Evolutionary conservation across 352 stramenopile genomes (phyloP).

Genomic region (Phytophthora agathidicida): DNA sequence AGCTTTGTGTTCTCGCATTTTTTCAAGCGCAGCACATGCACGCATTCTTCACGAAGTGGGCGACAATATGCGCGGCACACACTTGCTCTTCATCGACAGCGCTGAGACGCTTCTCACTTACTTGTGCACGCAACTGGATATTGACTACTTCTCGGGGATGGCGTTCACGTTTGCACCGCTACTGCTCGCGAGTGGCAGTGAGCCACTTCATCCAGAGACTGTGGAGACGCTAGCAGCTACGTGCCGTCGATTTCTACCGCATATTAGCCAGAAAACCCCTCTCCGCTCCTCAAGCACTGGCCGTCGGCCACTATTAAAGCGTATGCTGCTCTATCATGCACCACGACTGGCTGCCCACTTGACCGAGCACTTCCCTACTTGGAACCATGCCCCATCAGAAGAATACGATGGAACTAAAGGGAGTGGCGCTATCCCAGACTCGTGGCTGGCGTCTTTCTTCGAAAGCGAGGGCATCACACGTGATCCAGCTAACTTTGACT

Average conservation of each 20-base stretch:
- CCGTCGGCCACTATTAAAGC: constrained; percentile 64
- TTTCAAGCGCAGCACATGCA: constrained; percentile 59
- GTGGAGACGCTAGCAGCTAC: constrained; percentile 53
- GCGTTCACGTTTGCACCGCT: constrained; percentile 62
- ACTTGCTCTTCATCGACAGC: constrained; percentile 78
- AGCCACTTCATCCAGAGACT: constrained; percentile 71
- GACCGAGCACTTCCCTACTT: constrained; percentile 75
- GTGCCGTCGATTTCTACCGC: constrained; percentile 56
- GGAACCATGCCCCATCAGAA: constrained; percentile 44
- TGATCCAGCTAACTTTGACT: constrained; percentile 49
- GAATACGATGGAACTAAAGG: constrained; percentile 27
- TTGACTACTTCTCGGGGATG: constrained; percentile 62
- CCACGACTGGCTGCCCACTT: constrained; percentile 74
- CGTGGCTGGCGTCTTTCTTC: constrained; percentile 82
- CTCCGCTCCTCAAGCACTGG: constrained; percentile 34
- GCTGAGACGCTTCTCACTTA: constrained; percentile 75
- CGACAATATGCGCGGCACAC: constrained; percentile 53
- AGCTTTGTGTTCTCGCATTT: constrained; percentile 64
- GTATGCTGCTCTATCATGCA: constrained; percentile 77
- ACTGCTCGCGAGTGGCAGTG: constrained; percentile 62
- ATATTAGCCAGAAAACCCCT: constrained; percentile 45
- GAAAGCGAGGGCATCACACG: constrained; percentile 50
- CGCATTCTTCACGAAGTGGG: constrained; percentile 38
- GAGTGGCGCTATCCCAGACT: constrained; percentile 52
- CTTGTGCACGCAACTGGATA: constrained; percentile 62